Evolutionary conservation across 2,329 filamentous ascomycete species (phyloP), one percentile per base, ranked within the genome.

Genomic region (Didymella pinodella): DNA sequence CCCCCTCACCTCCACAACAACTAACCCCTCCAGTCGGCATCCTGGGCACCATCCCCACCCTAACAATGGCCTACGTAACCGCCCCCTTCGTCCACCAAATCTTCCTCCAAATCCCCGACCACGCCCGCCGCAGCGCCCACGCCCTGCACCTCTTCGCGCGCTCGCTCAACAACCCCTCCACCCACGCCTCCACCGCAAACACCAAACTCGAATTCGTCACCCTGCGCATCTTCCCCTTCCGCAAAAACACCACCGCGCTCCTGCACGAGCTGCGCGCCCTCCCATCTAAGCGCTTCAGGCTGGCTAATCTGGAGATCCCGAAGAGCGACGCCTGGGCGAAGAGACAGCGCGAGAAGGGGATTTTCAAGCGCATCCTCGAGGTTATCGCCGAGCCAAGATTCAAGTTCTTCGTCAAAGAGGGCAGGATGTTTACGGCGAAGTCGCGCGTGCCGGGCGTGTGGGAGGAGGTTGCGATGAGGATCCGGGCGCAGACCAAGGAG

Each of bases 331-430:
- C 56, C 0, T 72, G 69, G 66, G 58, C 47, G 1, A 48, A 66
- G 43, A 43, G 62, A 10, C 65, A 73, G 41, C 59, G 59, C 10
- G 59, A 65, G 20, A 72, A 72, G 48, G 54, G 63, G 0, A 44
- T 68, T 0, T 61, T 62, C 34, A 66, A 47, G 40, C 57, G 65
- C 2, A 48, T 72, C 18, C 43, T 60, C 7, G 69, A 72, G 14
- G 59, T 76, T 1, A 12, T 74, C 12, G 68, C 63, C 4, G 74
- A 77, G 50, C 71, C 70, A 1, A 46, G 74, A 4, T 73, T 61
- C 44, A 77, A 74, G 48, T 77, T 77, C 46, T 75, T 75, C 49
- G 73, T 77, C 2, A 75, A 74, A 47, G 73, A 75, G 26, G 74
- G 74, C 1, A 63, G 64, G 28, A 44, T 62, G 29, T 75, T 70